Evolutionary conservation across 495 filamentous ascomycete genomes (phyloP).

Genomic region (Aspergillus bertholletiae): DNA sequence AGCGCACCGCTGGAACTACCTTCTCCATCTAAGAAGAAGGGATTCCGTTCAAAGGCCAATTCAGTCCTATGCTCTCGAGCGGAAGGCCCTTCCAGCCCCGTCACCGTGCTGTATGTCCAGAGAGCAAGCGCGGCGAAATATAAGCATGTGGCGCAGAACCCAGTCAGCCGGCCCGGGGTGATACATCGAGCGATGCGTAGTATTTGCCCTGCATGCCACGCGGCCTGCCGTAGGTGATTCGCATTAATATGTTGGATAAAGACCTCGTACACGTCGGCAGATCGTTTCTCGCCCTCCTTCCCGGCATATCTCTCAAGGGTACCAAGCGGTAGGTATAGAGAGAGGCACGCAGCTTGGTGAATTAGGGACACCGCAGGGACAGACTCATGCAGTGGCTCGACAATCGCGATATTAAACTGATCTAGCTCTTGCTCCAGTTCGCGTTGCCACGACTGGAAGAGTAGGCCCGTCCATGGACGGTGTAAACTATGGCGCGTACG

Average conservation of each 20-base stretch:
- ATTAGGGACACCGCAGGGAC: constrained; percentile 39
- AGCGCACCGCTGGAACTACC: neutral
- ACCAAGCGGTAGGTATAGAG: constrained; percentile 58
- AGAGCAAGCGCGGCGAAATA: constrained; percentile 58
- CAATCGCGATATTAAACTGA: constrained; percentile 39
- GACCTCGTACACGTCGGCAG: constrained; percentile 47
- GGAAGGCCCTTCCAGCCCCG: neutral
- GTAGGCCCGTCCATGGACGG: constrained; percentile 43
- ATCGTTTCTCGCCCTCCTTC: constrained; percentile 59
- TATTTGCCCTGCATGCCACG: constrained; percentile 63
- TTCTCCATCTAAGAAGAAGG: neutral
- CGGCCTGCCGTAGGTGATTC: constrained; percentile 48
- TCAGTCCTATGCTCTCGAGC: neutral
- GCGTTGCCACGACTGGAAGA: constrained; percentile 49
- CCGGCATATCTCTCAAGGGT: constrained; percentile 64
- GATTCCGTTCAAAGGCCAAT: neutral
- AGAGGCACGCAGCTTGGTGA: constrained; percentile 54
- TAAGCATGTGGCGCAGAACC: constrained; percentile 57
- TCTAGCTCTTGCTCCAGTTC: constrained; percentile 45
- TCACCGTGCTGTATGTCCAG: constrained; percentile 56
- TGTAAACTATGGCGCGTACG: constrained; percentile 45
- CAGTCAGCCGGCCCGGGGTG: constrained; percentile 43
- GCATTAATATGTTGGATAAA: constrained; percentile 52
- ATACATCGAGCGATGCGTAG: constrained; percentile 51
- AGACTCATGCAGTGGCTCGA: constrained; percentile 16